Evolutionary conservation across 495 filamentous ascomycete species (phyloP), one percentile per base, ranked within the genome.

Genomic region (Halenospora varia): DNA sequence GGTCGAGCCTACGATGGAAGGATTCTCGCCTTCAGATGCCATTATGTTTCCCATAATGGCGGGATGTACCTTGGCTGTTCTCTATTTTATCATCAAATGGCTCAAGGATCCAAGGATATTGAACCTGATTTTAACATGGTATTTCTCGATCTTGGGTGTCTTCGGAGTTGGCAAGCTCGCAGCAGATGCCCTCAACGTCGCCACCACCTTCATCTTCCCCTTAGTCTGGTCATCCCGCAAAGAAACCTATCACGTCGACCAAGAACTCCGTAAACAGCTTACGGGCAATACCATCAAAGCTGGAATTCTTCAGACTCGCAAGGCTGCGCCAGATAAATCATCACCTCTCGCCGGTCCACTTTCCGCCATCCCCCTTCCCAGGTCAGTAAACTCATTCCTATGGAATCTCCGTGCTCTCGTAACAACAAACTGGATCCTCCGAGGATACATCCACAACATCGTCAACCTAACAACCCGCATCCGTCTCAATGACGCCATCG

Each of bases 61-160:
- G 9, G 94, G 86, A 3, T 57, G 73, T 1, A 82, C 86, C 0
- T 81, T 98, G 10, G 77, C 85, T 25, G 86, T 83, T 0, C 77
- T 98, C 11, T 97, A 97, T 71, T 83, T 92, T 64, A 76, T 96
- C 51, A 90, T 97, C 68, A 90, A 95, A 64, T 95, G 86, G 80
- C 78, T 96, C 23, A 80, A 94, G 61, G 88, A 96, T 64, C 85
- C 93, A 0, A 76, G 82, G 10, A 71, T 94, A 10, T 64, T 98
- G 63, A 97, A 93, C 72, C 88, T 87, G 73, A 82, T 95, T 18
- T 73, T 98, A 11, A 86, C 87, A 35, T 86, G 80, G 64, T 97
- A 98, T 73, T 90, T 96, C 70, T 90, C 89, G 1, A 4, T 79
- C 44, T 83, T 94, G 71, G 89, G 90, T 0, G 68, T 96, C 13